phyloP scores from a whole-genome alignment of 371 early-diverging fungal species.

The Umbelopsis sp. region DNA sequence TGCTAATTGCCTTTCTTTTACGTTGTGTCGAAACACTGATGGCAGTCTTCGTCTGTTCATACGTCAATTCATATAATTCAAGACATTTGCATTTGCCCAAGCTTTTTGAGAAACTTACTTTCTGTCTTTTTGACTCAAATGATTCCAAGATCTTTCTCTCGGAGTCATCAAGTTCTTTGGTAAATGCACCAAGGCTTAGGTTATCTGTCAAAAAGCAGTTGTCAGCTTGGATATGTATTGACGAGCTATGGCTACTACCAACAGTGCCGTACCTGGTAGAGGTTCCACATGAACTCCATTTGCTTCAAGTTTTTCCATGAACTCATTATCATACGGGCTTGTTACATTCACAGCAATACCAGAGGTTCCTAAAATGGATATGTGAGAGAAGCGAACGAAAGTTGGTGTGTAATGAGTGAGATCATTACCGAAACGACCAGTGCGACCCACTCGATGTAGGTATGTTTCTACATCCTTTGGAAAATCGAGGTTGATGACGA shows the following conservation, averaged over 20 bases:
- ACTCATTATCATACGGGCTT: constrained; percentile 35
- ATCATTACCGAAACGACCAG: constrained; percentile 92
- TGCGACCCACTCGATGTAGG: constrained; percentile 99
- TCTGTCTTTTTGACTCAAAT: constrained; percentile 22
- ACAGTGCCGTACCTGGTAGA: constrained; percentile 39
- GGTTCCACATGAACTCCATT: constrained; percentile 27
- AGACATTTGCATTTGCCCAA: too few species aligned
- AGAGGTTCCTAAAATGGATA: constrained; percentile 40
- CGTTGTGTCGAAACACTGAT: too few species aligned
- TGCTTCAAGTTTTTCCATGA: constrained; percentile 28
- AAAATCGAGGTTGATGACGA: constrained; percentile 98
- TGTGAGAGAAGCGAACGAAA: not conserved
- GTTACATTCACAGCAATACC: constrained; percentile 49
- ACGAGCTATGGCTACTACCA: not conserved
- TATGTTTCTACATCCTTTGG: constrained; percentile 94
- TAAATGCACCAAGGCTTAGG: constrained; percentile 36
- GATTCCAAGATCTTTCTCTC: constrained; percentile 31
- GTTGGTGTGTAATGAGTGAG: not conserved
- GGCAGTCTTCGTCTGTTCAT: too few species aligned
- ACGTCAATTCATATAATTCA: too few species aligned
- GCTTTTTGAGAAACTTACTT: too few species aligned
- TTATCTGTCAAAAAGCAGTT: constrained; percentile 25
- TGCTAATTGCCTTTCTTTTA: too few species aligned
- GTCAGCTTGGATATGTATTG: not conserved
- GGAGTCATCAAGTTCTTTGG: constrained; percentile 34